Base-by-base conservation (phyloP, 768 basidiomycete species). In the Lentinula detonsa region DNA sequence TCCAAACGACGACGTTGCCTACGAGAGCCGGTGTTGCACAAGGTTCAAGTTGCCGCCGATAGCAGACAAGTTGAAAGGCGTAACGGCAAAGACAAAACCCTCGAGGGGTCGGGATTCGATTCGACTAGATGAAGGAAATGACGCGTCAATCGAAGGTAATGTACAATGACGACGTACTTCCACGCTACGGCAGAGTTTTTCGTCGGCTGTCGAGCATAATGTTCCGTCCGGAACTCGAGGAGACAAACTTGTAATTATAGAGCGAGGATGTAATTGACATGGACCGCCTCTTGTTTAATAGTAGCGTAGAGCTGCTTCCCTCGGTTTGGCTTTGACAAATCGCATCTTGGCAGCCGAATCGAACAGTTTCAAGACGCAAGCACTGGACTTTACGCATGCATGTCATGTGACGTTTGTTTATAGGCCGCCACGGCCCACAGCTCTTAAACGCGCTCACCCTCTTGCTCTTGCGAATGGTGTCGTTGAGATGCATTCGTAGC, bases 31-130 rank as follows among this genome's bases (percentile, higher is more conserved):
- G 97, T 33, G 85, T 93, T 85, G 67, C 90, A 6, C 88, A 85
- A 98, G 90, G n/a, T n/a, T n/a, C n/a, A n/a, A n/a, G 74, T 99
- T 99, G 11, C 93, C 97, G 42, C 94, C 96, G 64, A 99, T 99
- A 31, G 97, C 96, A 35, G 96, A 98, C 71, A 95, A 95, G 76
- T 99, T 99, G 81, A 99, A 98, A 0, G 97, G 97, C 6, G 97
- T 95, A 43, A 98, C 91, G 13, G 97, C 97, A 54, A 98, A 83
- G 28, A 98, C 93, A 77, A 99, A 99, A 23, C 97, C 97, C 76
- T 98, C 97, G n/a, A 99, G 82, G 1, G 96, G 85, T 62, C 97
- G 92, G 74, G 95, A 98, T 75, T 99, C 97, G 43, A 88, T 84
- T 50, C 96, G 95, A 78, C 95, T 97, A 67, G 5, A 21, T 37